Conservation (phyloP, 305 asterid genomes). For the Rubia tinctorum region DNA sequence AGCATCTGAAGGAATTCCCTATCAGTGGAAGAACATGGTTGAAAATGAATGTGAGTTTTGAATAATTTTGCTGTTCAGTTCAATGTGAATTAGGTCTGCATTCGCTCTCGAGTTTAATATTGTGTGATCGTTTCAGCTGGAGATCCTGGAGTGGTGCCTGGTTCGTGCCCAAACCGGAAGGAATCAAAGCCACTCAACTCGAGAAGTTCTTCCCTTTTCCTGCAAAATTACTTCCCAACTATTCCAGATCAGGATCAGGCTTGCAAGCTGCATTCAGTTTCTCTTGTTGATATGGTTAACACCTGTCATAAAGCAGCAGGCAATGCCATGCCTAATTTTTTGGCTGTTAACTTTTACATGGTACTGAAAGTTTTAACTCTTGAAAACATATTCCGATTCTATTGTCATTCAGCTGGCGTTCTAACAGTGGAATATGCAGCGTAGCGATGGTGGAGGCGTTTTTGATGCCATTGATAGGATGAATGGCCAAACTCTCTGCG, state of each 20-base stretch:
- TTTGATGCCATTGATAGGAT: constrained; percentile 77
- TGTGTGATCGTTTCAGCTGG: constrained; percentile 68
- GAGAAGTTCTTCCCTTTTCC: constrained; percentile 64
- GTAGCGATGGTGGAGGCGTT: constrained; percentile 98
- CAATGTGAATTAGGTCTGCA: constrained; percentile 19
- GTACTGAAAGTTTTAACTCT: constrained; percentile 34
- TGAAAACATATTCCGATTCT: background rate
- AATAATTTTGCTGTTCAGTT: constrained; percentile 1
- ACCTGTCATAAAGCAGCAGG: constrained; percentile 88
- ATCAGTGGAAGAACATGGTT: constrained; percentile 96
- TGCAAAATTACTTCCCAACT: constrained; percentile 87
- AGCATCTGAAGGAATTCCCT: constrained; percentile 81
- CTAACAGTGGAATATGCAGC: constrained; percentile 50
- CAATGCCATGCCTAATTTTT: constrained; percentile 70
- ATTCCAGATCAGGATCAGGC: constrained; percentile 84
- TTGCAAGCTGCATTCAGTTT: constrained; percentile 87
- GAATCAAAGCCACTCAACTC: constrained; percentile 89
- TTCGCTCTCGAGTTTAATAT: constrained; percentile 20
- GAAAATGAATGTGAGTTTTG: constrained; percentile 79
- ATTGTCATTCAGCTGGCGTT: background rate
- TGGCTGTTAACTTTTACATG: constrained; percentile 98
- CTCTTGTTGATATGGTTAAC: constrained; percentile 59
- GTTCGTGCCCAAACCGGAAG: constrained; percentile 82
- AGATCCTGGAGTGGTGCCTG: constrained; percentile 76
- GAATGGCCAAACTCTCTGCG: constrained; percentile 90